phyloP scores from a whole-genome alignment of 139 green algal genomes.

The Micromonas pusilla region DNA sequence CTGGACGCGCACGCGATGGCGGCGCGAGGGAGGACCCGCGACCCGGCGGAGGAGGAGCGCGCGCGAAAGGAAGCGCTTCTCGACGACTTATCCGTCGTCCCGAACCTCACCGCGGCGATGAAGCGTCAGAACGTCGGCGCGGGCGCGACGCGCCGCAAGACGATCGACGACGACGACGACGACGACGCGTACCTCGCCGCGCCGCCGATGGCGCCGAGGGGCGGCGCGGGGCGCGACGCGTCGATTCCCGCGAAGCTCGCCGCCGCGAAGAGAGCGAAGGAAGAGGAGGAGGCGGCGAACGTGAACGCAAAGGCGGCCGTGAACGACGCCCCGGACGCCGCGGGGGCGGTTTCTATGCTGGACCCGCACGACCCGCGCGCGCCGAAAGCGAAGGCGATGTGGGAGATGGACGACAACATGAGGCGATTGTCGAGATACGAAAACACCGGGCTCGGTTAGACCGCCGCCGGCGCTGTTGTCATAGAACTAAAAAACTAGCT shows the following conservation, averaged over 20 bases:
- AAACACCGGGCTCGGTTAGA: neutral
- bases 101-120: no score
- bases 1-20: no score
- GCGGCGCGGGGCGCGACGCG: no score
- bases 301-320: neutral
- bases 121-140: no score
- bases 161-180: no score
- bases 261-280: neutral
- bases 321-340: neutral
- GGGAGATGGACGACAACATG: neutral
- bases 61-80: neutral
- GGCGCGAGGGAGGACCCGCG: no score
- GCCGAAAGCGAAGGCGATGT: neutral
- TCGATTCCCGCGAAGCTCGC: no score
- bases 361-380: neutral
- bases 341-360: neutral
- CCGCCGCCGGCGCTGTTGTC: neutral
- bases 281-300: neutral
- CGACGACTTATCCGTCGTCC: neutral
- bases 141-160: no score
- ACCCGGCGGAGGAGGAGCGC: neutral
- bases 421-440: neutral
- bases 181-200: no score
- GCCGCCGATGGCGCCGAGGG: no score
- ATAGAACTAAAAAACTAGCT: neutral